Conservation (phyloP, 2,329 filamentous ascomycete genomes). For the Blastomyces silverae region DNA sequence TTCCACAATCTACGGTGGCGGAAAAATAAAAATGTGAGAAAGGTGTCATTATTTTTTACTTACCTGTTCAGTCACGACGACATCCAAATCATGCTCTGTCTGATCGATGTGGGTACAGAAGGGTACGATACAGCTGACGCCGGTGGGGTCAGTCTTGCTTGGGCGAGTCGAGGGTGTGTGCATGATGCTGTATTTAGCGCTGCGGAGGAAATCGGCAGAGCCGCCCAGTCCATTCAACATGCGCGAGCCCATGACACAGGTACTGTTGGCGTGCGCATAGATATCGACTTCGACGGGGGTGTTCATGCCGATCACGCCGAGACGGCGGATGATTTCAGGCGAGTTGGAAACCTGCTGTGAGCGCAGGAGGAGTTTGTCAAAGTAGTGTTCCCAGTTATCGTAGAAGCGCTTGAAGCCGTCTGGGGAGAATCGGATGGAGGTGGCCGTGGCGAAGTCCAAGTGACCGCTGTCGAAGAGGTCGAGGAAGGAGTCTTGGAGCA, state of each 20-base stretch:
- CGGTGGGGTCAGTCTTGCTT: slow-evolving; percentile 72
- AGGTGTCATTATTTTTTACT: neutral
- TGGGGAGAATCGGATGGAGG: slow-evolving; percentile 82
- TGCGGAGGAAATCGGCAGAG: slow-evolving; percentile 73
- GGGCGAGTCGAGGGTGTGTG: slow-evolving; percentile 79
- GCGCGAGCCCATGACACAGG: slow-evolving; percentile 78
- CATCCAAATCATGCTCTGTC: slow-evolving; percentile 85
- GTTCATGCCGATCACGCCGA: slow-evolving; percentile 91
- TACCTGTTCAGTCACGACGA: slow-evolving; percentile 66
- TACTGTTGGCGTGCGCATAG: slow-evolving; percentile 87
- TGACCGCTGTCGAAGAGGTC: slow-evolving; percentile 85
- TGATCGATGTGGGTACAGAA: slow-evolving; percentile 91
- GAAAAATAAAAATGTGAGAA: neutral
- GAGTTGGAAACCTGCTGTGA: slow-evolving; percentile 85
- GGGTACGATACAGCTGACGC: slow-evolving; percentile 81
- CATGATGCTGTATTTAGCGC: slow-evolving; percentile 82
- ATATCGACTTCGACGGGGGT: slow-evolving; percentile 91
- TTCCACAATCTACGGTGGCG: neutral
- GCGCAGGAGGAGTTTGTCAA: slow-evolving; percentile 74
- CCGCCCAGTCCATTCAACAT: slow-evolving; percentile 84
- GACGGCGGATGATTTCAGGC: slow-evolving; percentile 79
- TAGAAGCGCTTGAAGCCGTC: slow-evolving; percentile 91
- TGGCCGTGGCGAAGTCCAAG: slow-evolving; percentile 83
- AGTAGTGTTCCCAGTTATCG: slow-evolving; percentile 72
- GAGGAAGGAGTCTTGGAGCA: slow-evolving; percentile 86